Percentiles rank a stretch among this genome's conserved stretches.
phyloP scores from a whole-genome alignment of 768 basidiomycete species.

The Auriscalpium vulgare region DNA sequence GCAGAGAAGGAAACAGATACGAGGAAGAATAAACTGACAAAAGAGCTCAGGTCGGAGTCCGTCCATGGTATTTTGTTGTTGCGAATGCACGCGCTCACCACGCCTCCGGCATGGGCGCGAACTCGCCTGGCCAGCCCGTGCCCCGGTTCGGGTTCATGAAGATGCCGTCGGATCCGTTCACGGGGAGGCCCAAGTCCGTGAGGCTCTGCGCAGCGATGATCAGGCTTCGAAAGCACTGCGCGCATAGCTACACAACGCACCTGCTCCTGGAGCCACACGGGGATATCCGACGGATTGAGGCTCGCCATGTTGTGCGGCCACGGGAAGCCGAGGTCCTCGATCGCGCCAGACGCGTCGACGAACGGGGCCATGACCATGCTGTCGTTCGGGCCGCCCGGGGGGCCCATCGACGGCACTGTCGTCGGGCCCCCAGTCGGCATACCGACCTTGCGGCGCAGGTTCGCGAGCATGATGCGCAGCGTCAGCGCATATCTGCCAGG shows the following conservation, averaged over 20 bases:
- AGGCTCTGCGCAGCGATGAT: slow-evolving; percentile 47
- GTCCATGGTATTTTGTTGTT: too few relatives aligned
- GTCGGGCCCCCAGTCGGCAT: slow-evolving; percentile 24
- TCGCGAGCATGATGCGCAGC: slow-evolving; percentile 88
- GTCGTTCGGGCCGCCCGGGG: slow-evolving; percentile 7
- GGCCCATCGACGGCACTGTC: neutral
- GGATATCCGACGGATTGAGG: slow-evolving; percentile 76
- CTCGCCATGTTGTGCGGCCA: slow-evolving; percentile 50
- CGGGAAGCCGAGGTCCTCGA: slow-evolving; percentile 78
- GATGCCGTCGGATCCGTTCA: slow-evolving; percentile 85
- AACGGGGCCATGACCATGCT: slow-evolving; percentile 39
- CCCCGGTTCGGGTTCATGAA: slow-evolving; percentile 68
- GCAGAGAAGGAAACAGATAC: too few relatives aligned
- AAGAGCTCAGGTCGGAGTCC: too few relatives aligned
- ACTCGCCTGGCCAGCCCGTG: slow-evolving; percentile 73
- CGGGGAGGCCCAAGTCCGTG: slow-evolving; percentile 84
- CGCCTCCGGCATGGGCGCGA: slow-evolving; percentile 72
- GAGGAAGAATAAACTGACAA: too few relatives aligned
- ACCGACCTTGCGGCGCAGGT: slow-evolving; percentile 83
- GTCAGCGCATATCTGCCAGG: slow-evolving; percentile 75
- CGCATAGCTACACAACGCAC: slow-evolving; percentile 32
- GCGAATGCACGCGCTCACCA: slow-evolving; percentile 42
- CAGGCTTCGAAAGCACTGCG: neutral
- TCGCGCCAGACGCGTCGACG: slow-evolving; percentile 51
- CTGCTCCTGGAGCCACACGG: slow-evolving; percentile 90